Evolutionary conservation across 345 rosid genomes (phyloP).

Genomic region (Salix exigua): DNA sequence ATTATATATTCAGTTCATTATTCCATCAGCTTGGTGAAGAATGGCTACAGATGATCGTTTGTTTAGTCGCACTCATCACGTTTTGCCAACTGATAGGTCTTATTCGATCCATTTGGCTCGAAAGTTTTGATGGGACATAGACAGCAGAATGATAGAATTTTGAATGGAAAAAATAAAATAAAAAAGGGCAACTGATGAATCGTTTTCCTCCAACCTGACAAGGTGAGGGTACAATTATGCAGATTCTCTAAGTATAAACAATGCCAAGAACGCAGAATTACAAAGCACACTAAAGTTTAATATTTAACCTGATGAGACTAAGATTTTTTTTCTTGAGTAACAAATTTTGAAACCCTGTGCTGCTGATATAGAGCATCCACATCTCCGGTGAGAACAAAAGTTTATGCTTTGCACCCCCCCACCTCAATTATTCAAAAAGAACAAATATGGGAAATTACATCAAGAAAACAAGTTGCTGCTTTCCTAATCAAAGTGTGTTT

Average conservation of each 20-base stretch:
- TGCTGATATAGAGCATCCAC: conserved; percentile 1
- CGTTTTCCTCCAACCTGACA: background rate
- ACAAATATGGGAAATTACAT: background rate
- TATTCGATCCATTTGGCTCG: background rate
- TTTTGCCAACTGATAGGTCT: conserved; percentile 27
- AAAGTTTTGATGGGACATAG: background rate
- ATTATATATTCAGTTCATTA: background rate
- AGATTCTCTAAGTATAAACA: background rate
- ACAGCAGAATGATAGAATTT: background rate
- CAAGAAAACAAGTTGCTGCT: conserved; percentile 1
- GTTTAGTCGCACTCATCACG: conserved; percentile 27
- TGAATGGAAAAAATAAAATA: background rate
- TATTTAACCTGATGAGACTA: too few relatives aligned
- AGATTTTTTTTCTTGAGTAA: too few relatives aligned
- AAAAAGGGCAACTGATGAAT: background rate
- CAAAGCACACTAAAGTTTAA: background rate
- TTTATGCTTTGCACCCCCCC: conserved; percentile 12
- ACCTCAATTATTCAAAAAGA: conserved; percentile 18
- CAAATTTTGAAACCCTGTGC: conserved; percentile 5
- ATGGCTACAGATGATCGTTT: conserved; percentile 2
- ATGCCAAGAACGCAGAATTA: background rate
- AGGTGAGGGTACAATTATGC: background rate
- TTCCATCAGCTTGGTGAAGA: background rate
- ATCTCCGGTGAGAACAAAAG: background rate
- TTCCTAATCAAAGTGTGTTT: conserved; percentile 2